These are phyloP conservation scores for Talaromyces albobiverticillius DNA, from an alignment of 2,329 filamentous ascomycete species.

Conservation along the genomic window DNA sequence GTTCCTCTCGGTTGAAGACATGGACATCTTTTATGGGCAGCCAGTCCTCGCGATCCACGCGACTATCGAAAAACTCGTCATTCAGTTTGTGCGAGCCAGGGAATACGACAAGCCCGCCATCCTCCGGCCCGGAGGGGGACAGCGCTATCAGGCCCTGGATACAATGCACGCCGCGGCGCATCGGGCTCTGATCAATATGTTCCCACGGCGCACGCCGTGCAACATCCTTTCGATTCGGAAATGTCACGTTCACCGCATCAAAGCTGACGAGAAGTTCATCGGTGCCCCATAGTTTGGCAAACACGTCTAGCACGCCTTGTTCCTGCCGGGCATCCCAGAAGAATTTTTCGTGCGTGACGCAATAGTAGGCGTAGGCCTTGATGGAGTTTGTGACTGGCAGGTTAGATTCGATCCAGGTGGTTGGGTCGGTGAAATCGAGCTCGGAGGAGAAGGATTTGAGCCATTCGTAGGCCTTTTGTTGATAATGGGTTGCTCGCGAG, in stretches of 20 bases:
- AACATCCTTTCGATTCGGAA: constrained; percentile 31
- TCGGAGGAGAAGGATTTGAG: neutral
- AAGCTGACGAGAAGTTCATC: constrained; percentile 20
- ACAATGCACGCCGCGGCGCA: constrained; percentile 22
- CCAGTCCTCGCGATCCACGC: neutral
- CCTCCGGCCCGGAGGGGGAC: constrained; percentile 19
- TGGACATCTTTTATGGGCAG: neutral
- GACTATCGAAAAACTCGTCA: constrained; percentile 25
- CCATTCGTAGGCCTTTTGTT: neutral
- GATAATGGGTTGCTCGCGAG: neutral
- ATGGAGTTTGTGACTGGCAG: neutral
- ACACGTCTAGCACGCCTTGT: constrained; percentile 42
- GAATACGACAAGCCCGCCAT: constrained; percentile 30
- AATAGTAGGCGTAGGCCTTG: constrained; percentile 28
- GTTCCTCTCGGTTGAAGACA: neutral
- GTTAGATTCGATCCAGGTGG: neutral
- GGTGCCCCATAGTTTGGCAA: constrained; percentile 38
- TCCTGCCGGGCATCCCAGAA: constrained; percentile 45
- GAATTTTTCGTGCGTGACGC: constrained; percentile 46
- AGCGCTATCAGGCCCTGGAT: constrained; percentile 29
- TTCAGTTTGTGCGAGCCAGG: constrained; percentile 24
- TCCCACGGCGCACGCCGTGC: neutral
- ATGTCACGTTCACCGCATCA: constrained; percentile 37
- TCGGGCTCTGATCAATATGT: neutral
- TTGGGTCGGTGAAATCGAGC: neutral